phyloP scores from a whole-genome alignment of 257 asterid species.

The Thymus mandschuricus region DNA sequence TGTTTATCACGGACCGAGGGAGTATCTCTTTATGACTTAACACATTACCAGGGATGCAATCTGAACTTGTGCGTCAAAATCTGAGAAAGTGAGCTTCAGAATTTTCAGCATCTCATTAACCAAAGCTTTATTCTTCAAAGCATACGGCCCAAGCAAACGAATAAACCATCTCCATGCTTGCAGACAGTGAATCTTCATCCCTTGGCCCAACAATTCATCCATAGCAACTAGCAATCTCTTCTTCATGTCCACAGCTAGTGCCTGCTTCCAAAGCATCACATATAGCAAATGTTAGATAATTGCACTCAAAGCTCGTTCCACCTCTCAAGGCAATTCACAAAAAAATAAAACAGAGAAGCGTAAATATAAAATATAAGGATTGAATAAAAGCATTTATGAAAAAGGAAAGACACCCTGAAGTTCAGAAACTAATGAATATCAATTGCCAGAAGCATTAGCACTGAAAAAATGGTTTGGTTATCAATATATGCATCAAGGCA shows the following conservation, averaged over 20 bases:
- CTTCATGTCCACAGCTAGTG: conserved; percentile 66
- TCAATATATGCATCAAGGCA: neutral
- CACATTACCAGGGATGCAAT: conserved; percentile 74
- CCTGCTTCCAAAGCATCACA: conserved; percentile 46
- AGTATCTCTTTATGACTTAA: conserved; percentile 12
- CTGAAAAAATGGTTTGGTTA: conserved; percentile 10
- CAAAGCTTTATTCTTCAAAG: conserved; percentile 55
- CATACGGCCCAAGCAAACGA: conserved; percentile 69
- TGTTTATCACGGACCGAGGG: no score
- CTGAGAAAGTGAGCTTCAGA: conserved; percentile 72
- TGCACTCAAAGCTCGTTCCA: conserved; percentile 17
- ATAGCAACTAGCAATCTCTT: conserved; percentile 55
- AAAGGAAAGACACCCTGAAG: neutral
- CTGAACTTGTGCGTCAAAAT: conserved; percentile 71
- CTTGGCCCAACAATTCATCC: conserved; percentile 59
- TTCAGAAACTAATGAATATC: conserved; percentile 1
- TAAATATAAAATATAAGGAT: neutral
- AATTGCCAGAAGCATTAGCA: conserved; percentile 13
- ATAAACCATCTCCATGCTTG: conserved; percentile 89
- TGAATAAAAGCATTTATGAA: conserved; percentile 20
- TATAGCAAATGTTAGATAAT: conserved; percentile 26
- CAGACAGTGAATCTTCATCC: conserved; percentile 71
- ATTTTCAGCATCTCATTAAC: conserved; percentile 81
- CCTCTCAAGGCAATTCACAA: neutral
- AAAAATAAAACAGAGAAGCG: neutral